Conservation (phyloP, 225 moss, liverwort and hornwort species). For the Takakia lepidozioides region DNA sequence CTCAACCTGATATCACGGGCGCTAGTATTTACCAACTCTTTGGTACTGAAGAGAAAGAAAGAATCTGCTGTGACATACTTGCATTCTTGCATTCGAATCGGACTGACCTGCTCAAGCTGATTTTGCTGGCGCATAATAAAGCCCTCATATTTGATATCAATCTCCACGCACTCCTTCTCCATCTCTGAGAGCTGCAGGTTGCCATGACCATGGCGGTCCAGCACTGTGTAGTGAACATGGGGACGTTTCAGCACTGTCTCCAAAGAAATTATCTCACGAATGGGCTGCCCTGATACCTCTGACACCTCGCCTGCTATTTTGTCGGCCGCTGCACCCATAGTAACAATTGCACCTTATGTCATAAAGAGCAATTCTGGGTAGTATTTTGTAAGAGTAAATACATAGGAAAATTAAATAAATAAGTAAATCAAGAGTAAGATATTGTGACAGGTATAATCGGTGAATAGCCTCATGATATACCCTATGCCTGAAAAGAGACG, state of each 20-base stretch:
- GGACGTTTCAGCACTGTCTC: slow-evolving; percentile 68
- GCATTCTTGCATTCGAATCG: too few species aligned
- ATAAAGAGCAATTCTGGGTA: too few species aligned
- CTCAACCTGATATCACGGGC: too few species aligned
- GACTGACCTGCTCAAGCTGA: slow-evolving; percentile 72
- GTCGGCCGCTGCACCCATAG: slow-evolving; percentile 36
- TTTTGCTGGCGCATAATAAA: slow-evolving; percentile 79
- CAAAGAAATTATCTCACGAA: slow-evolving; percentile 60
- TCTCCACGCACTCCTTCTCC: slow-evolving; percentile 88
- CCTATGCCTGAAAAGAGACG: too few species aligned
- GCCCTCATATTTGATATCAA: slow-evolving; percentile 90
- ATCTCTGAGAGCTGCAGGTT: slow-evolving; percentile 40
- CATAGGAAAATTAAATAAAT: background rate
- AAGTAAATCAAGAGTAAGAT: too few species aligned
- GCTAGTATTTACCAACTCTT: too few species aligned
- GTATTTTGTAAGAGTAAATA: background rate
- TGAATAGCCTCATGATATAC: too few species aligned
- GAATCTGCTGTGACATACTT: too few species aligned
- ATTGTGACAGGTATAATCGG: too few species aligned
- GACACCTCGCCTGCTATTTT: slow-evolving; percentile 57
- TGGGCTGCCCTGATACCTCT: slow-evolving; percentile 65
- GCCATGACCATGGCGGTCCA: slow-evolving; percentile 67
- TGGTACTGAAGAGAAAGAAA: too few species aligned
- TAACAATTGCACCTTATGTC: too few species aligned
- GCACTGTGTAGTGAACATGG: slow-evolving; percentile 72